Percentiles rank a stretch among this genome's conserved stretches.
phyloP scores from a whole-genome alignment of 257 asterid genomes.

The Solanum etuberosum region DNA sequence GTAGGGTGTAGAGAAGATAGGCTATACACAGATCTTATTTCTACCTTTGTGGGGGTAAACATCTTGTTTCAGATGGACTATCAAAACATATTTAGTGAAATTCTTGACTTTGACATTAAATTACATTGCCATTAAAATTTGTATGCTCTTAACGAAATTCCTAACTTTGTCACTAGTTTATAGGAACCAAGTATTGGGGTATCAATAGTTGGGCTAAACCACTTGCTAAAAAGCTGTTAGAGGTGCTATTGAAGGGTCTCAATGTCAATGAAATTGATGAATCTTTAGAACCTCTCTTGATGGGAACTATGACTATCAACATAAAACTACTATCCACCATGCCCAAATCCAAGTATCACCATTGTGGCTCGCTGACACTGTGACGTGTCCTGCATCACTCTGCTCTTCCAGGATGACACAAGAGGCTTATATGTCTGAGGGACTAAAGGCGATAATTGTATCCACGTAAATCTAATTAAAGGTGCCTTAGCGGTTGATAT shows the following conservation, averaged over 20 bases:
- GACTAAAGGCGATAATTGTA: conserved; percentile 17
- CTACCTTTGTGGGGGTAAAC: too few relatives aligned
- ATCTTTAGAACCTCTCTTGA: too few relatives aligned
- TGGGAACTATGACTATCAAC: too few relatives aligned
- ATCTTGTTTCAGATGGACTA: too few relatives aligned
- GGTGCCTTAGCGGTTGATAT: conserved; percentile 38
- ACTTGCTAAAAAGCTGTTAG: conserved; percentile 19
- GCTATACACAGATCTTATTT: too few relatives aligned
- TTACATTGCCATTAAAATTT: too few relatives aligned
- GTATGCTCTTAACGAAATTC: background rate
- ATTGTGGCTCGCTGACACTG: conserved; percentile 38
- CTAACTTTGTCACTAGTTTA: background rate
- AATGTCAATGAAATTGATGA: too few relatives aligned
- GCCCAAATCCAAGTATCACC: conserved; percentile 16
- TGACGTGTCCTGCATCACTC: conserved; percentile 31
- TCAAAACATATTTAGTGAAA: too few relatives aligned
- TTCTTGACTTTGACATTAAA: too few relatives aligned
- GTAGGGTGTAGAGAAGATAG: too few relatives aligned
- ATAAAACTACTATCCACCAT: too few relatives aligned
- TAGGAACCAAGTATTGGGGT: conserved; percentile 37
- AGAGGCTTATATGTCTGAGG: conserved; percentile 44
- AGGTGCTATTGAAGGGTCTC: too few relatives aligned
- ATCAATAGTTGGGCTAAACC: conserved; percentile 29
- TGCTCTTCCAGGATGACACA: conserved; percentile 51
- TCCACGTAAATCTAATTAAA: conserved; percentile 33